Percentiles rank a stretch among this genome's conserved stretches.
These are phyloP conservation scores for Pelargonium australe DNA, from an alignment of 441 rosid species.

Conservation along the genomic window DNA sequence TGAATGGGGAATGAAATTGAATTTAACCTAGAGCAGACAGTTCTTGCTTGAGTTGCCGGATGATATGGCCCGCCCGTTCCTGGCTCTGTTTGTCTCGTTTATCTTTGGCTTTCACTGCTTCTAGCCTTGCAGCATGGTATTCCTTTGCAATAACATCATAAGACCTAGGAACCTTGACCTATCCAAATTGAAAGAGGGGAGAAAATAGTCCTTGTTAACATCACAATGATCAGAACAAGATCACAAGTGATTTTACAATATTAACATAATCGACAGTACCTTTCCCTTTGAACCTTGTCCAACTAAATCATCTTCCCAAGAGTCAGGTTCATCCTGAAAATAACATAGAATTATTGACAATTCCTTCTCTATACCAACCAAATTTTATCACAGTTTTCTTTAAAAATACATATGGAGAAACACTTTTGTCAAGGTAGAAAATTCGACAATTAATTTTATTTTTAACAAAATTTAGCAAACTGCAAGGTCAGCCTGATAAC, in stretches of 20 bases:
- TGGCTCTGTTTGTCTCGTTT: slow-evolving; percentile 60
- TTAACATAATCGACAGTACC: slow-evolving; percentile 32
- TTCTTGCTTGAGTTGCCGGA: slow-evolving; percentile 84
- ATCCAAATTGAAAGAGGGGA: slow-evolving; percentile 15
- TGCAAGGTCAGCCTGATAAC: neutral
- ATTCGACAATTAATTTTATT: neutral
- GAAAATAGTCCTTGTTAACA: slow-evolving; percentile 11
- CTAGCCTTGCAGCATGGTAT: slow-evolving; percentile 56
- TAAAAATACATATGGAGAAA: neutral
- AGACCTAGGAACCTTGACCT: slow-evolving; percentile 56
- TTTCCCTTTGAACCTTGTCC: slow-evolving; percentile 32
- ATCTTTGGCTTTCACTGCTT: slow-evolving; percentile 77
- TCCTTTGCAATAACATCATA: slow-evolving; percentile 64
- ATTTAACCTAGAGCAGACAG: slow-evolving; percentile 65
- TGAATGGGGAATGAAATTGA: slow-evolving; percentile 19
- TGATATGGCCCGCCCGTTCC: slow-evolving; percentile 55
- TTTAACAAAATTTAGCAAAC: neutral
- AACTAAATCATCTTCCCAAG: slow-evolving; percentile 60
- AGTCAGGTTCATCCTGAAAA: slow-evolving; percentile 53
- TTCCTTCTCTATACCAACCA: neutral
- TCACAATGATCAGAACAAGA: neutral
- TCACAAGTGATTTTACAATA: neutral
- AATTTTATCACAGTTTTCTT: neutral
- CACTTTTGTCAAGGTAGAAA: neutral
- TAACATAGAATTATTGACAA: slow-evolving; percentile 1